phyloP scores from a whole-genome alignment of 164 flowering plant species.

The Nymphaea thermarum region DNA sequence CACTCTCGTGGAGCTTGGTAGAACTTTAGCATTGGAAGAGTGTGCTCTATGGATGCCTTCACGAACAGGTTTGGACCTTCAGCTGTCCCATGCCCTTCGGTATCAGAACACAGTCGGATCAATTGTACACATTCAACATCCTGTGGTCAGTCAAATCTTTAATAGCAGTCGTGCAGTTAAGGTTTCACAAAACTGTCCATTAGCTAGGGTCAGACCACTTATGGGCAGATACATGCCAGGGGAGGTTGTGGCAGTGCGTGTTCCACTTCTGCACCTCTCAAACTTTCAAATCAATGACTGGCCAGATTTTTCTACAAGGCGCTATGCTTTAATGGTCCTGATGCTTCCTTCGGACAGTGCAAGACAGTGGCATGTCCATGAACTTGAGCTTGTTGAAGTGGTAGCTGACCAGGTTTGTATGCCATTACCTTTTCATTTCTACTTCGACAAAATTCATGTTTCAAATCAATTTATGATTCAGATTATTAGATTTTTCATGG shows the following conservation, averaged over 20 bases:
- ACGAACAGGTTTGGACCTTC: conserved; percentile 63
- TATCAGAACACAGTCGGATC: conserved; percentile 56
- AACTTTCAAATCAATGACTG: conserved; percentile 70
- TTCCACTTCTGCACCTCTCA: conserved; percentile 70
- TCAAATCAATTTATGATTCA: not conserved
- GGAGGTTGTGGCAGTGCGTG: conserved; percentile 85
- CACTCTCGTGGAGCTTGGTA: conserved; percentile 75
- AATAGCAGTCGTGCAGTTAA: conserved; percentile 50
- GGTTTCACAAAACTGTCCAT: conserved; percentile 60
- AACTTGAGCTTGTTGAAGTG: conserved; percentile 85
- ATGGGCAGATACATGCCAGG: conserved; percentile 58
- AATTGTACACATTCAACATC: conserved; percentile 67
- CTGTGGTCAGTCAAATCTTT: conserved; percentile 64
- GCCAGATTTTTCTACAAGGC: conserved; percentile 73
- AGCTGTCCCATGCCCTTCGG: conserved; percentile 67
- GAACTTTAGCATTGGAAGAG: conserved; percentile 72
- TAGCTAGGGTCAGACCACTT: conserved; percentile 53
- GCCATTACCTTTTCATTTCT: not conserved
- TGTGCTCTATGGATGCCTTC: conserved; percentile 95
- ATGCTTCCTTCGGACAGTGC: conserved; percentile 87
- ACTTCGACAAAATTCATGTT: not conserved
- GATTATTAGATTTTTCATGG: too few relatives aligned
- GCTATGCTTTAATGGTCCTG: conserved; percentile 82
- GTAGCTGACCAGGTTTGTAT: conserved; percentile 69
- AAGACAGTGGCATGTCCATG: conserved; percentile 82